Evolutionary conservation across 1,284 basidiomycete genomes (phyloP).

Genomic region (Pseudozyma thailandica): DNA sequence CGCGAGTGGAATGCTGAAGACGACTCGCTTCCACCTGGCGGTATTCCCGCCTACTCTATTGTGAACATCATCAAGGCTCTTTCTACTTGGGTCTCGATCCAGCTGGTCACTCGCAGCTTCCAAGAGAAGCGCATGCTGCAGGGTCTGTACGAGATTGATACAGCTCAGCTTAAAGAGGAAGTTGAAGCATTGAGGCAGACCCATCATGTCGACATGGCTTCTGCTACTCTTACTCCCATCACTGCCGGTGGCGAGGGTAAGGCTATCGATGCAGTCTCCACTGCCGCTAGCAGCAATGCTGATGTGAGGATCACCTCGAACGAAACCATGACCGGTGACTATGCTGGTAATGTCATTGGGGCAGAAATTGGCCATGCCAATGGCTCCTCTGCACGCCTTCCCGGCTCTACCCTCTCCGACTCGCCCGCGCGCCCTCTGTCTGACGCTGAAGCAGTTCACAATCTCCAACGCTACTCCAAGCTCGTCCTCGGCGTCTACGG

Average conservation of each 20-base stretch:
- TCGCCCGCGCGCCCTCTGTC: slow-evolving; percentile 36
- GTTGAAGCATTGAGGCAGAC: slow-evolving; percentile 27
- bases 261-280: neutral
- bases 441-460: slow-evolving; percentile 48
- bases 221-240: slow-evolving; percentile 14
- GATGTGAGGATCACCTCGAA: slow-evolving; percentile 57
- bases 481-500: slow-evolving; percentile 62
- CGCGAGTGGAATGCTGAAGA: slow-evolving; percentile 57
- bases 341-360: slow-evolving; percentile 55
- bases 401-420: slow-evolving; percentile 21
- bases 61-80: slow-evolving; percentile 57
- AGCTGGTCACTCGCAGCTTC: slow-evolving; percentile 54
- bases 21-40: slow-evolving; percentile 58
- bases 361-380: slow-evolving; percentile 55
- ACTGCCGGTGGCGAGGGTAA: neutral
- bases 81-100: slow-evolving; percentile 58
- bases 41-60: slow-evolving; percentile 57
- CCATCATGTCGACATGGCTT: slow-evolving; percentile 22
- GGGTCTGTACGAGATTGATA: slow-evolving; percentile 45
- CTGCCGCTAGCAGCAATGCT: slow-evolving; percentile 1
- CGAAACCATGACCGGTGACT: slow-evolving; percentile 28
- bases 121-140: slow-evolving; percentile 52
- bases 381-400: slow-evolving; percentile 17
- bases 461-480: slow-evolving; percentile 55
- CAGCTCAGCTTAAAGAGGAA: slow-evolving; percentile 32